Conservation (phyloP, 2,329 filamentous ascomycete species). For the Fusarium multiceps region DNA sequence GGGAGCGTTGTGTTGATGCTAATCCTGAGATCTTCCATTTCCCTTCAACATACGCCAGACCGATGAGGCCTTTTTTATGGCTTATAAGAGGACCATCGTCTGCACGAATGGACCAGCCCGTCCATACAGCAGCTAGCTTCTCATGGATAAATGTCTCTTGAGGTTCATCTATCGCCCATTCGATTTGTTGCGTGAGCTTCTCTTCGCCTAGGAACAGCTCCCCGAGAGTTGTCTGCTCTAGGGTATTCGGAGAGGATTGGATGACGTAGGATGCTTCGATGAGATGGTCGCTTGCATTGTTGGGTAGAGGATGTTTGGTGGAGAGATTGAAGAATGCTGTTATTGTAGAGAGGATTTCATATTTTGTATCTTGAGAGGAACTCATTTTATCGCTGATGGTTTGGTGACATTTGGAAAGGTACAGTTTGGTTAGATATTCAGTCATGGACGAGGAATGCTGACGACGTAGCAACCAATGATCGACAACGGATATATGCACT, state of each 20-base stretch:
- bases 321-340: constrained; percentile 7
- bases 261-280: constrained; percentile 25
- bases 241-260: neutral
- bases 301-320: neutral
- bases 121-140: constrained; percentile 10
- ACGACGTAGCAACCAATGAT: neutral
- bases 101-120: neutral
- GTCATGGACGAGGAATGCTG: neutral
- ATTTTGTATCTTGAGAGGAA: neutral
- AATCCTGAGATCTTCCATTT: constrained; percentile 18
- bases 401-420: neutral
- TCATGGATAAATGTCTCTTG: neutral
- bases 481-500: neutral
- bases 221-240: constrained; percentile 17
- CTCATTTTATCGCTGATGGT: neutral
- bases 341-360: constrained; percentile 2
- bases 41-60: constrained; percentile 2
- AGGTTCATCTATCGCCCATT: constrained; percentile 16
- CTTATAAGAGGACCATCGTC: neutral
- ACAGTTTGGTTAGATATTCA: neutral
- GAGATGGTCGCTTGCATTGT: neutral
- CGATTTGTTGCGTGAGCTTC: neutral
- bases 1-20: neutral
- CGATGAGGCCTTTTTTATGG: constrained; percentile 16
- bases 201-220: neutral